phyloP scores from a whole-genome alignment of 768 basidiomycete species.

The Hypsizygus marmoreus region DNA sequence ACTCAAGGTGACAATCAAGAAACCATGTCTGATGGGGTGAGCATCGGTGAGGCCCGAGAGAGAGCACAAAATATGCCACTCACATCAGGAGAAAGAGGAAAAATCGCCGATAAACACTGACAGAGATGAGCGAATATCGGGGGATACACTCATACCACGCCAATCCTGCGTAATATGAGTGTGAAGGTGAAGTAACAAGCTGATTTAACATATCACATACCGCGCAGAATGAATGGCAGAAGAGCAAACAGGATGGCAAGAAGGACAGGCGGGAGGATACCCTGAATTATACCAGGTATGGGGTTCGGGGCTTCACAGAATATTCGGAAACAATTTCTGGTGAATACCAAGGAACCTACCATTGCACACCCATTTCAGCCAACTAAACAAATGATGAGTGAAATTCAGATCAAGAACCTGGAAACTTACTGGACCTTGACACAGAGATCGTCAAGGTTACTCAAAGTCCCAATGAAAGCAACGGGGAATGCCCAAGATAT shows the following conservation, averaged over 20 bases:
- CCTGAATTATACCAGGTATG: constrained; percentile 58
- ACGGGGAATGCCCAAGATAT: constrained; percentile 68
- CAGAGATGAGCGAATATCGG: constrained; percentile 63
- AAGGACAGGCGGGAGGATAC: constrained; percentile 65
- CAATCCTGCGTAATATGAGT: constrained; percentile 34
- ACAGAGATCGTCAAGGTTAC: constrained; percentile 59
- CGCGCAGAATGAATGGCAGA: constrained; percentile 57
- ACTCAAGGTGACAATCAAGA: constrained; percentile 68
- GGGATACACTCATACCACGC: constrained; percentile 76
- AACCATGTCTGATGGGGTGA: constrained; percentile 55
- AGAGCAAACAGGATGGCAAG: constrained; percentile 64
- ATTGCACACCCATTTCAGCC: constrained; percentile 61
- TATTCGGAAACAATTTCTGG: neutral
- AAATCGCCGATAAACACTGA: constrained; percentile 73
- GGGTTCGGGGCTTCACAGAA: constrained; percentile 32
- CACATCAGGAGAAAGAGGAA: constrained; percentile 65
- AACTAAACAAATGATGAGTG: constrained; percentile 30
- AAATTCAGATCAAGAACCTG: neutral
- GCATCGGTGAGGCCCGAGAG: neutral
- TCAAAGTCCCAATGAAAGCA: constrained; percentile 64
- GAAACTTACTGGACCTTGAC: constrained; percentile 40
- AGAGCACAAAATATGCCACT: constrained; percentile 15
- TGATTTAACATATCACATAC: constrained; percentile 32
- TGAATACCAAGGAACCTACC: constrained; percentile 26
- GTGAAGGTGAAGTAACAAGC: constrained; percentile 5